Evolutionary conservation across 345 rosid species (phyloP).

Genomic region (Gossypium anomalum): DNA sequence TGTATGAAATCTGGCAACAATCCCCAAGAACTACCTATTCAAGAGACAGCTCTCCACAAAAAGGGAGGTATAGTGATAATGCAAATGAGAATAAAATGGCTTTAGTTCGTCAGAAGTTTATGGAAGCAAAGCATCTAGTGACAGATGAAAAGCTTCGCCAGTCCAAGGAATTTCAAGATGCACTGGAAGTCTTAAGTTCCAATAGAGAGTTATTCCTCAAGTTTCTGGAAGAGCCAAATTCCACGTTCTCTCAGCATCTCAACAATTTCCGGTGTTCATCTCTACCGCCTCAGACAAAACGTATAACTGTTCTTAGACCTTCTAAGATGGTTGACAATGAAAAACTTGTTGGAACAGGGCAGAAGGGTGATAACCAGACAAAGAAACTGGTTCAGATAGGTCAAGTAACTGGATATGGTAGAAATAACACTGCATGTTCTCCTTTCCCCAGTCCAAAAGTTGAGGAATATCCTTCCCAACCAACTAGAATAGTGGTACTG

Average conservation of each 20-base stretch:
- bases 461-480: slow-evolving; percentile 58
- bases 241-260: slow-evolving; percentile 52
- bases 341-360: slow-evolving; percentile 36
- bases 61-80: slow-evolving; percentile 33
- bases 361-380: slow-evolving; percentile 42
- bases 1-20: slow-evolving; percentile 60
- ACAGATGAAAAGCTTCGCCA: slow-evolving; percentile 72
- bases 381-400: slow-evolving; percentile 41
- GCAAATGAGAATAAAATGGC: slow-evolving; percentile 56
- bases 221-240: slow-evolving; percentile 76
- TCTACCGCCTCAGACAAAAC: slow-evolving; percentile 67
- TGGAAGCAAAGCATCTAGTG: slow-evolving; percentile 71
- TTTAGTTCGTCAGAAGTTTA: slow-evolving; percentile 77
- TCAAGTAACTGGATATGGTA: slow-evolving; percentile 41
- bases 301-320: slow-evolving; percentile 89
- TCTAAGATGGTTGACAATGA: slow-evolving; percentile 62
- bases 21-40: slow-evolving; percentile 36
- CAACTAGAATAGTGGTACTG: slow-evolving; percentile 89
- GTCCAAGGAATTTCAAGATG: slow-evolving; percentile 82
- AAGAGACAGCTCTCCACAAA: slow-evolving; percentile 45
- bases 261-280: slow-evolving; percentile 50
- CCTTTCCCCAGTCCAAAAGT: slow-evolving; percentile 36
- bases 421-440: slow-evolving; percentile 35
- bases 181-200: slow-evolving; percentile 74
- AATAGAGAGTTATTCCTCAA: slow-evolving; percentile 68